Base-by-base conservation (phyloP, 164 flowering plant genomes). In the Warburgia ugandensis region DNA sequence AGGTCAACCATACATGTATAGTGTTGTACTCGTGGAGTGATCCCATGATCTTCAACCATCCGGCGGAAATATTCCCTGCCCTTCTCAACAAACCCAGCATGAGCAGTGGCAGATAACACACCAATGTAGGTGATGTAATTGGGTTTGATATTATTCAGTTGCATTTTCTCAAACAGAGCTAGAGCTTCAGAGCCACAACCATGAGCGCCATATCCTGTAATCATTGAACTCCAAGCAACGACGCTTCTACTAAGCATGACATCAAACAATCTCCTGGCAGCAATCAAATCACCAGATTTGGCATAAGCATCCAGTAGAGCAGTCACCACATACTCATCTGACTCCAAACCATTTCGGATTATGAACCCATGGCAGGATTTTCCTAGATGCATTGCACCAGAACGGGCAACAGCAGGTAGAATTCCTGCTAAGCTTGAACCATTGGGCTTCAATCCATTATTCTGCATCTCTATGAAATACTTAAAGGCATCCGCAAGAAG, bases 211-310 rank as follows among this genome's bases (percentile, higher is more conserved):
- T 53, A 53, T 27, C 47, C 56, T 0, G 7, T 8, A 23, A 53
- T 53, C 56, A 53, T 53, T 19, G 56, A 53, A 30, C 56, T 53
- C 56, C 56, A 53, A 40, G 47, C 47, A 19, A 53, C 56, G 20
- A 53, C 47, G 30, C 56, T 53, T 41, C 21, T 53, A 16, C 41
- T 41, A 8, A 0, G 45, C 33, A 53, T 40, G 47, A 7, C 8
- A 21, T 53, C 10, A 13, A 53, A 53, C 23, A 53, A 30, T 20
- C 19, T 10, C 19, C 33, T 46, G 23, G 56, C 56, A 22, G 22
- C 56, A 11, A 40, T 26, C 47, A 53, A 40, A 19, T 53, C 47
- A 6, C 56, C 47, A 29, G 47, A 40, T 53, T 53, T 53, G 28
- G 47, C 59, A 55, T 44, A 55, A 44, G 13, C 50, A 55, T 55